A percentile compares a stretch with the other conserved stretches of the same genome.
phyloP scores from a whole-genome alignment of 164 flowering plant species.

The Pachysandra terminalis region DNA sequence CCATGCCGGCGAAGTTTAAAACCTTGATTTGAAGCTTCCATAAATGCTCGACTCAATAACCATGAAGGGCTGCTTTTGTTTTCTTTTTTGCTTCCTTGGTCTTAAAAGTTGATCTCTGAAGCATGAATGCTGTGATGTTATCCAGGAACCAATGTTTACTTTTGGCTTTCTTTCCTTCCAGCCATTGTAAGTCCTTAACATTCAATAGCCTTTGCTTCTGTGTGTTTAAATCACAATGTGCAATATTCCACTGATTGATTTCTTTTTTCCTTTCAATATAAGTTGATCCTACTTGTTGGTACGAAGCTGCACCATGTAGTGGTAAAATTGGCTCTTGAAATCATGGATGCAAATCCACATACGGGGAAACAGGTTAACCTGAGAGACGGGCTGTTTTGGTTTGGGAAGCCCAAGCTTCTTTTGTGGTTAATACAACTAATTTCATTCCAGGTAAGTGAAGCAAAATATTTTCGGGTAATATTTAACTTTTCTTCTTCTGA shows the following conservation, averaged over 20 bases:
- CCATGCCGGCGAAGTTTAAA: too few species aligned
- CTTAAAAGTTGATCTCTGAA: conserved; percentile 7
- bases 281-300: conserved; percentile 77
- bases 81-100: not conserved
- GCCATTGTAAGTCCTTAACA: conserved; percentile 50
- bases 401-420: conserved; percentile 69
- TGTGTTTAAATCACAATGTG: not conserved
- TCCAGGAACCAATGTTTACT: conserved; percentile 73
- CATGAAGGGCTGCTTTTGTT: not conserved
- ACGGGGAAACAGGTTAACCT: conserved; percentile 44
- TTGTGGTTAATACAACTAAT: conserved; percentile 64
- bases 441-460: conserved; percentile 63
- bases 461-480: not conserved
- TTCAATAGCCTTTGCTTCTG: conserved; percentile 1
- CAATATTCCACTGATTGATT: conserved; percentile 7
- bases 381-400: conserved; percentile 92
- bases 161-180: conserved; percentile 85
- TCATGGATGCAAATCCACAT: conserved; percentile 34
- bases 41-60: too few species aligned
- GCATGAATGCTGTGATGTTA: conserved; percentile 8
- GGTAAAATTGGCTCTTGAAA: conserved; percentile 75
- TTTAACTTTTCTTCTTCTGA: too few species aligned
- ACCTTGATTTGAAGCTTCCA: too few species aligned
- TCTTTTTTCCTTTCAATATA: conserved; percentile 2
- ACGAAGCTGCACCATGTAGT: conserved; percentile 82